Conservation (phyloP, 352 stramenopile genomes). For the Pythium brassicae region DNA sequence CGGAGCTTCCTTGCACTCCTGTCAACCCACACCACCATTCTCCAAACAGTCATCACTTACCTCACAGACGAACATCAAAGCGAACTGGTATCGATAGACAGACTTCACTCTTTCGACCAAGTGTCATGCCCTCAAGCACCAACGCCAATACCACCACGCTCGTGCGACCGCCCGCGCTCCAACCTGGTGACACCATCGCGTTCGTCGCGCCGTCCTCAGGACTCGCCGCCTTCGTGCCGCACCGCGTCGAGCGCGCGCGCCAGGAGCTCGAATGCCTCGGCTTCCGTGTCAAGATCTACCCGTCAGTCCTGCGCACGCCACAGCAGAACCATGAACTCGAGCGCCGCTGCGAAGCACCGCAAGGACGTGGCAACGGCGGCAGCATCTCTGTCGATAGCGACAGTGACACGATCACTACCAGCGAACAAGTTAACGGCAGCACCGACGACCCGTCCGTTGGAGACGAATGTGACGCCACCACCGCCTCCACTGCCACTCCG, state of each 20-base stretch:
- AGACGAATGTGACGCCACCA: not conserved
- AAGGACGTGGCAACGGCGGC: too few relatives aligned
- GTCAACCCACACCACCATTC: too few relatives aligned
- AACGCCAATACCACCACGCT: not conserved
- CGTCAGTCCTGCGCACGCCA: conserved; percentile 26
- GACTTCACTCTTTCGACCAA: too few relatives aligned
- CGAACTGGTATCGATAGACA: too few relatives aligned
- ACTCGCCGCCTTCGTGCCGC: conserved; percentile 32
- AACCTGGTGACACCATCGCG: conserved; percentile 37
- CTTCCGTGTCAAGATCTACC: conserved; percentile 44
- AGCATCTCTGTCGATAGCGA: too few relatives aligned
- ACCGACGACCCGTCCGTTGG: not conserved
- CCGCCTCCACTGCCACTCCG: not conserved
- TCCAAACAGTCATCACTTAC: too few relatives aligned
- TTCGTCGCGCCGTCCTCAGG: conserved; percentile 47
- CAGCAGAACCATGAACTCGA: conserved; percentile 23
- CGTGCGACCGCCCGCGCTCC: conserved; percentile 21
- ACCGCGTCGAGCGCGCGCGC: conserved; percentile 36
- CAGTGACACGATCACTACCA: too few relatives aligned
- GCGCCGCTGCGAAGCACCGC: not conserved
- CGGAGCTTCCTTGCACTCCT: too few relatives aligned
- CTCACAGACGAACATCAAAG: too few relatives aligned
- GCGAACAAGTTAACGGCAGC: too few relatives aligned
- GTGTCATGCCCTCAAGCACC: too few relatives aligned
- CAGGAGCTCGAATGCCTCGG: conserved; percentile 26